Percentiles rank a stretch among this genome's conserved stretches.
Conservation (phyloP, 2,329 filamentous ascomycete species). For the Colletotrichum acutatum region DNA sequence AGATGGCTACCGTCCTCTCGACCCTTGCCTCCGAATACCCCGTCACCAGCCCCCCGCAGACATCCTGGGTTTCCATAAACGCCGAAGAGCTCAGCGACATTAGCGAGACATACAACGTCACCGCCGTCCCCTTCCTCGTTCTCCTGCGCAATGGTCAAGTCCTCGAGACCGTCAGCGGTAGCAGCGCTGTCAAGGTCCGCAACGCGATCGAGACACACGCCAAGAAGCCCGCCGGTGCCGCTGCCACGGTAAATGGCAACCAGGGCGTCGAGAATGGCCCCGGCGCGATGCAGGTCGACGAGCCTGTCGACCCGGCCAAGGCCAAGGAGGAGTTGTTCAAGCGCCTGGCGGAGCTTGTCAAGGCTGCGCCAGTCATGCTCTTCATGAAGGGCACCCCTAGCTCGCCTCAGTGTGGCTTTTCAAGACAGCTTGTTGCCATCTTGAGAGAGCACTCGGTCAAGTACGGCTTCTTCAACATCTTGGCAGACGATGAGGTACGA, state of each 20-base stretch:
- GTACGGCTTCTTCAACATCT: slow-evolving; percentile 99
- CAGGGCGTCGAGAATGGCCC: slow-evolving; percentile 39
- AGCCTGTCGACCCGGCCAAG: slow-evolving; percentile 56
- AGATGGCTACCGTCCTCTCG: slow-evolving; percentile 89
- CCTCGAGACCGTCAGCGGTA: slow-evolving; percentile 88
- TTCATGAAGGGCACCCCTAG: slow-evolving; percentile 98
- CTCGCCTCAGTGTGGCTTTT: slow-evolving; percentile 91
- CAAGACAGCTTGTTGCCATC: slow-evolving; percentile 86
- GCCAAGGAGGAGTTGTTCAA: slow-evolving; percentile 87
- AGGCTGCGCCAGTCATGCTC: slow-evolving; percentile 96
- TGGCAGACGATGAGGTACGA: slow-evolving; percentile 96
- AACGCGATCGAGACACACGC: slow-evolving; percentile 87
- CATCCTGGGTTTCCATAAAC: slow-evolving; percentile 90
- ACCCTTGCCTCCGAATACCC: slow-evolving; percentile 90
- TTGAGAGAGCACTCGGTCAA: slow-evolving; percentile 90
- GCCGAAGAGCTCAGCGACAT: slow-evolving; percentile 94
- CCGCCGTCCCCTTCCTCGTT: slow-evolving; percentile 92
- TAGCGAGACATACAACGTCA: slow-evolving; percentile 92
- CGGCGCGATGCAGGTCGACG: slow-evolving; percentile 34
- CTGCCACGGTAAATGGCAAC: slow-evolving; percentile 51
- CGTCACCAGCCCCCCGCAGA: slow-evolving; percentile 70
- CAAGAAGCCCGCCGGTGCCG: slow-evolving; percentile 55
- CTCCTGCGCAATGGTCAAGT: slow-evolving; percentile 80
- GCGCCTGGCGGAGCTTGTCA: slow-evolving; percentile 85
- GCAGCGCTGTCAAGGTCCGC: slow-evolving; percentile 87